Conservation (phyloP, 1,284 basidiomycete genomes). For the Moniliella sp. region DNA sequence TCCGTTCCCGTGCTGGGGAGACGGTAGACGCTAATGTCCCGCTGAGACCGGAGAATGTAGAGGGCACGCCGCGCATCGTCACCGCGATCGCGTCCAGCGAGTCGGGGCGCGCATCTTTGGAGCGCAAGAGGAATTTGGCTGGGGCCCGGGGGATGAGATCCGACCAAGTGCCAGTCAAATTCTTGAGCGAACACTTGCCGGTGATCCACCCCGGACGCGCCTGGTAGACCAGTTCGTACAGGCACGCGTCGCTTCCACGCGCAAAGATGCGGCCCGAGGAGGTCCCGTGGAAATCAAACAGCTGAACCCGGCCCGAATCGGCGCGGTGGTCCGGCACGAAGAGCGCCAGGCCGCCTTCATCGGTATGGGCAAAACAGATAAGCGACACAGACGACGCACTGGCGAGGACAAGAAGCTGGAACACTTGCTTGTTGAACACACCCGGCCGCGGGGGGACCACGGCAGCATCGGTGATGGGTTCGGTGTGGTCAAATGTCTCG, state of each 20-base stretch:
- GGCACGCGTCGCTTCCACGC: slow-evolving; percentile 58
- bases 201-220: slow-evolving; percentile 80
- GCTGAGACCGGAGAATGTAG: slow-evolving; percentile 21
- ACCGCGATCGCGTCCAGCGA: slow-evolving; percentile 15
- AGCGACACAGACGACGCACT: slow-evolving; percentile 63
- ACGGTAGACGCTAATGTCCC: slow-evolving; percentile 23
- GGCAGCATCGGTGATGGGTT: slow-evolving; percentile 52
- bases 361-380: slow-evolving; percentile 45
- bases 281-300: slow-evolving; percentile 62
- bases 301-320: slow-evolving; percentile 47
- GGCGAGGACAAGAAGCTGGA: slow-evolving; percentile 68
- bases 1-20: slow-evolving; percentile 16
- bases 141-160: slow-evolving; percentile 38
- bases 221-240: slow-evolving; percentile 84
- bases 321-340: slow-evolving; percentile 72
- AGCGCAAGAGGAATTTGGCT: slow-evolving; percentile 35
- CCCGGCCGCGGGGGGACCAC: slow-evolving; percentile 34
- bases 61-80: slow-evolving; percentile 20
- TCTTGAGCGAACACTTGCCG: slow-evolving; percentile 51
- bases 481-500: slow-evolving; percentile 68
- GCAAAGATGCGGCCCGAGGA: slow-evolving; percentile 71
- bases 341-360: slow-evolving; percentile 44
- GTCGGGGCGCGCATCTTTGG: slow-evolving; percentile 37
- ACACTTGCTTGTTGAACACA: slow-evolving; percentile 82
- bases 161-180: slow-evolving; percentile 40